Percentiles rank a stretch among this genome's conserved stretches.
Conservation (phyloP, 305 asterid genomes). For the Fraxinus xanthoxyloides region DNA sequence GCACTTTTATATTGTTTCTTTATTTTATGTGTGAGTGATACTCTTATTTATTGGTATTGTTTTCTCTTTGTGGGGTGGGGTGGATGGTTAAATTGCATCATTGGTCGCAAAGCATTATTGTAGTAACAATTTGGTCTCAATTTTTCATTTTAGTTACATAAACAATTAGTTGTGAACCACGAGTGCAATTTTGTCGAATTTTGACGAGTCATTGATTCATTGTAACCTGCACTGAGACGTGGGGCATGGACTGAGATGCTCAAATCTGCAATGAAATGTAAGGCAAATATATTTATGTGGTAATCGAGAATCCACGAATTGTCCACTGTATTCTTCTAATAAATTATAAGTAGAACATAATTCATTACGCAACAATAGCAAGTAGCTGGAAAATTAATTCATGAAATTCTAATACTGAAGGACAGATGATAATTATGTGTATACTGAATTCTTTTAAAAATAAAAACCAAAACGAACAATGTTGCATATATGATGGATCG, state of each 20-base stretch:
- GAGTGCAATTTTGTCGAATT: too few species aligned
- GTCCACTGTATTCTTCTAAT: too few species aligned
- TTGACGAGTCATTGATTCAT: not conserved
- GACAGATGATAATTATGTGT: not conserved
- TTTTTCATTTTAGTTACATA: not conserved
- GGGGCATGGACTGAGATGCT: too few species aligned
- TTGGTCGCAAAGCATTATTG: not conserved
- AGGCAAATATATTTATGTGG: too few species aligned
- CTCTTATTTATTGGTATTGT: not conserved
- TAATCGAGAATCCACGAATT: too few species aligned
- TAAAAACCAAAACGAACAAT: too few species aligned
- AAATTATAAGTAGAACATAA: too few species aligned
- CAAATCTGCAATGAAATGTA: too few species aligned
- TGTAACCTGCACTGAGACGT: too few species aligned
- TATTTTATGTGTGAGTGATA: conserved; percentile 10
- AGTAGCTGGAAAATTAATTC: not conserved
- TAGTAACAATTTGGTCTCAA: not conserved
- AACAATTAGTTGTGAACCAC: not conserved
- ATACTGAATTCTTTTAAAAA: not conserved
- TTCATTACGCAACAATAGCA: not conserved
- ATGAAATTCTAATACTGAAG: not conserved
- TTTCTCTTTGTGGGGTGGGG: not conserved
- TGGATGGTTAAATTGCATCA: not conserved
- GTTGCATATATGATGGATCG: too few species aligned
- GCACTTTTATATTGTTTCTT: conserved; percentile 1